These are phyloP conservation scores for Calonectria leucothoes DNA, from an alignment of 2,329 filamentous ascomycete genomes.

Conservation along the genomic window DNA sequence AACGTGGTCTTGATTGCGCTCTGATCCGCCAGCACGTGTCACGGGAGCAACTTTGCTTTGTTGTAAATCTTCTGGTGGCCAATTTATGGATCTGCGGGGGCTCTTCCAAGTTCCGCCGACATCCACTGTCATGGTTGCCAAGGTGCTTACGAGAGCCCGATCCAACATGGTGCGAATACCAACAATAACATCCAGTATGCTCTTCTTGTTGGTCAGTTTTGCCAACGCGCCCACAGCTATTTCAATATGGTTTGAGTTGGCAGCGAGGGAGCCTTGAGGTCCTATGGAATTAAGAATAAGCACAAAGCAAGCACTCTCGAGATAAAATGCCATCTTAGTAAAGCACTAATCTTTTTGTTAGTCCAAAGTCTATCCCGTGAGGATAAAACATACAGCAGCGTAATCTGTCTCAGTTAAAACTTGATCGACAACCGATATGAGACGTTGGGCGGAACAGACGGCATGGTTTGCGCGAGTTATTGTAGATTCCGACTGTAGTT, in stretches of 20 bases:
- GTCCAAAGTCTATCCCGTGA: no score
- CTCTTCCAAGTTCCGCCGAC: neutral
- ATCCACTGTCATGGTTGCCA: neutral
- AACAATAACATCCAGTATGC: neutral
- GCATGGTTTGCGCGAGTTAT: neutral
- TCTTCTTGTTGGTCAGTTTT: neutral
- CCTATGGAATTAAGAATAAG: neutral
- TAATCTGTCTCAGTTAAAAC: neutral
- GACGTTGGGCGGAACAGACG: neutral
- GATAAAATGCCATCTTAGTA: conserved; percentile 1
- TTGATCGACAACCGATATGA: neutral
- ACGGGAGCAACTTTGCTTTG: neutral
- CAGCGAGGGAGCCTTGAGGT: neutral
- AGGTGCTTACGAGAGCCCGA: neutral
- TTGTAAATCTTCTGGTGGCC: neutral
- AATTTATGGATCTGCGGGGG: neutral
- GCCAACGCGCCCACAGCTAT: neutral
- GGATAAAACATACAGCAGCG: neutral
- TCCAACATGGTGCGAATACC: neutral
- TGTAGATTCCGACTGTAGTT: neutral
- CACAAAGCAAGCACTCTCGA: neutral
- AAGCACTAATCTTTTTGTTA: neutral
- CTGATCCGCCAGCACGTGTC: neutral
- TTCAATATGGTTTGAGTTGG: neutral
- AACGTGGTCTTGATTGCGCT: neutral